A percentile compares a stretch with the other conserved stretches of the same genome.
These are phyloP conservation scores for Globisporangium barbulae DNA, from an alignment of 352 stramenopile genomes.

Conservation along the genomic window DNA sequence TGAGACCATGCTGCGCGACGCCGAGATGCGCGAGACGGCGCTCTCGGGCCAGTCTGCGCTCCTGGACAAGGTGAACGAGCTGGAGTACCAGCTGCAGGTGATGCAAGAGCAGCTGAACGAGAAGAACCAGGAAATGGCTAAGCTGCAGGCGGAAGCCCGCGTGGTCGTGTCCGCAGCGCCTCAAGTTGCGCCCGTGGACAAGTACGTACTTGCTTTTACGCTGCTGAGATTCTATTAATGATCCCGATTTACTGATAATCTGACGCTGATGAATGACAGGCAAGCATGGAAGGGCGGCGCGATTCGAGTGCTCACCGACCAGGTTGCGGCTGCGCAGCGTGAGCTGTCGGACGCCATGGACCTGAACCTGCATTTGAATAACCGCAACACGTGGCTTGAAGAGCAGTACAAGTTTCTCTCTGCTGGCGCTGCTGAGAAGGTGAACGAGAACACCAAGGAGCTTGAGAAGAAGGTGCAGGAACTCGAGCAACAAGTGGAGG, in stretches of 20 bases:
- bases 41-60: slow-evolving; percentile 48
- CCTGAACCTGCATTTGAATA: slow-evolving; percentile 75
- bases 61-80: slow-evolving; percentile 47
- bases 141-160: slow-evolving; percentile 31
- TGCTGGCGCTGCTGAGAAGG: slow-evolving; percentile 20
- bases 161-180: background rate
- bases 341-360: slow-evolving; percentile 85
- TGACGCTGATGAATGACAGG: slow-evolving; percentile 1
- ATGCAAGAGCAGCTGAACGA: slow-evolving; percentile 58
- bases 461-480: slow-evolving; percentile 27
- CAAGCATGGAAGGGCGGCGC: slow-evolving; percentile 42
- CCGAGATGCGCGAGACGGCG: slow-evolving; percentile 52
- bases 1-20: slow-evolving; percentile 56
- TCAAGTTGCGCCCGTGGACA: slow-evolving; percentile 19
- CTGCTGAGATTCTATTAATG: background rate
- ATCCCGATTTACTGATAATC: background rate
- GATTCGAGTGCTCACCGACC: slow-evolving; percentile 67
- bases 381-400: slow-evolving; percentile 76
- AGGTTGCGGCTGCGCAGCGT: slow-evolving; percentile 62
- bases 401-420: slow-evolving; percentile 58
- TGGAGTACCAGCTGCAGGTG: slow-evolving; percentile 59
- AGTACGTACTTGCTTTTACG: slow-evolving; percentile 23
- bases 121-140: slow-evolving; percentile 50
- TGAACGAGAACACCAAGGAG: slow-evolving; percentile 22
- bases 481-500: slow-evolving; percentile 23